These are phyloP conservation scores for Penicillium turbatum DNA, from an alignment of 495 filamentous ascomycete genomes.

Conservation along the genomic window DNA sequence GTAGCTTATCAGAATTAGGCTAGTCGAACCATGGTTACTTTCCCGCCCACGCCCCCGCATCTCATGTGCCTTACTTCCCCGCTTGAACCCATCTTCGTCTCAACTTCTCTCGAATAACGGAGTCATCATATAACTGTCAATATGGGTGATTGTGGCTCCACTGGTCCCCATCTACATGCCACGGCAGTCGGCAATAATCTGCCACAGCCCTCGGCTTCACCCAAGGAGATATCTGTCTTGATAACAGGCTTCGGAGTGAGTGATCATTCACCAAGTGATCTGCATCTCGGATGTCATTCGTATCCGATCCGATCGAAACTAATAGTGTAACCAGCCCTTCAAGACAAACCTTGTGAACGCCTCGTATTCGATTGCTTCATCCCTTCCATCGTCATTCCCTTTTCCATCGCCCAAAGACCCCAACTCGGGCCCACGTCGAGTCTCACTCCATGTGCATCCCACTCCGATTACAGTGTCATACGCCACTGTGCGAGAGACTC, in stretches of 20 bases:
- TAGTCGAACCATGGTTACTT: not conserved
- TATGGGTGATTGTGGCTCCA: slow-evolving; percentile 42
- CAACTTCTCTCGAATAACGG: not conserved
- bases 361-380: slow-evolving; percentile 64
- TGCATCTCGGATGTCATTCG: slow-evolving; percentile 12
- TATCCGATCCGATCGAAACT: slow-evolving; percentile 2
- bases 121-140: not conserved
- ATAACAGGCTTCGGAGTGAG: slow-evolving; percentile 72
- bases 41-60: slow-evolving; percentile 7
- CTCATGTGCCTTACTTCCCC: not conserved
- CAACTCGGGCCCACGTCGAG: slow-evolving; percentile 37
- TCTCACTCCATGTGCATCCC: slow-evolving; percentile 63
- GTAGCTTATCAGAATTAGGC: not conserved
- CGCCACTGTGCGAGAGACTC: slow-evolving; percentile 51
- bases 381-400: slow-evolving; percentile 34
- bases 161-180: slow-evolving; percentile 14
- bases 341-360: slow-evolving; percentile 64
- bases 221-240: slow-evolving; percentile 57
- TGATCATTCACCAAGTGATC: slow-evolving; percentile 37
- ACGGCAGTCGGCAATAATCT: slow-evolving; percentile 16
- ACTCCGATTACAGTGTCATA: slow-evolving; percentile 68
- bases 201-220: slow-evolving; percentile 11
- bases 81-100: not conserved
- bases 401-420: slow-evolving; percentile 15
- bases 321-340: slow-evolving; percentile 54